phyloP scores from a whole-genome alignment of 257 asterid genomes.

The Knoxia roxburghii region DNA sequence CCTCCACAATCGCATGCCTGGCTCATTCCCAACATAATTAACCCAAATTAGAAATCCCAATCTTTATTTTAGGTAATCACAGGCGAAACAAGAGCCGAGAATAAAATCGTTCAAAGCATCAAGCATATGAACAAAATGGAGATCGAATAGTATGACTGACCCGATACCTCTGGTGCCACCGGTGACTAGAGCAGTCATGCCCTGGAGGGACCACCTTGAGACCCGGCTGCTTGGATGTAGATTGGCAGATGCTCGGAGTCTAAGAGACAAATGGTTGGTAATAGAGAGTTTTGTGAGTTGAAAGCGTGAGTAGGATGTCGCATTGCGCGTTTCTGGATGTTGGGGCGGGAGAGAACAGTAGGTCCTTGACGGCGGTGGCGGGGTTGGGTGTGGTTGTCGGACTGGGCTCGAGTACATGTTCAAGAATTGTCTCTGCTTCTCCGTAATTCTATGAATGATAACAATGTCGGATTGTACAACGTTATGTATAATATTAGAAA shows the following conservation, averaged over 20 bases:
- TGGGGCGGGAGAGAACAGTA: conserved; percentile 1
- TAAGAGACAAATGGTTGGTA: conserved; percentile 8
- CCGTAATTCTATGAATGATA: no score
- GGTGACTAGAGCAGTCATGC: conserved; percentile 54
- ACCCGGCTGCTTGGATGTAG: conserved; percentile 13
- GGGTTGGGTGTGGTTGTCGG: conserved; percentile 4
- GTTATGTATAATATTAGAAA: no score
- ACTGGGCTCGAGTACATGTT: conserved; percentile 11
- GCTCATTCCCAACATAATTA: not conserved
- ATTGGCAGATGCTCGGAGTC: conserved; percentile 25
- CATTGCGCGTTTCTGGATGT: not conserved
- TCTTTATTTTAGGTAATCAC: not conserved
- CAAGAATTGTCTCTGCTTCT: no score
- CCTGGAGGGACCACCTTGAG: conserved; percentile 50
- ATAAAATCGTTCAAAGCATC: conserved; percentile 11
- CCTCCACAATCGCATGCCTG: conserved; percentile 65
- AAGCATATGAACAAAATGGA: not conserved
- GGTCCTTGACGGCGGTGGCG: conserved; percentile 8
- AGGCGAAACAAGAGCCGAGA: conserved; percentile 14
- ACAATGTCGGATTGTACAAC: no score
- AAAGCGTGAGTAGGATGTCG: conserved; percentile 2
- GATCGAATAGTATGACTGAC: conserved; percentile 13
- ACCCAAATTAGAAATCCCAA: conserved; percentile 16
- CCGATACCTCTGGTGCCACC: conserved; percentile 66
- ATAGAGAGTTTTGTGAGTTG: not conserved